A percentile compares a stretch with the other conserved stretches of the same genome.
These are phyloP conservation scores for Pleurotus platypus DNA, from an alignment of 768 basidiomycete genomes.

Conservation along the genomic window DNA sequence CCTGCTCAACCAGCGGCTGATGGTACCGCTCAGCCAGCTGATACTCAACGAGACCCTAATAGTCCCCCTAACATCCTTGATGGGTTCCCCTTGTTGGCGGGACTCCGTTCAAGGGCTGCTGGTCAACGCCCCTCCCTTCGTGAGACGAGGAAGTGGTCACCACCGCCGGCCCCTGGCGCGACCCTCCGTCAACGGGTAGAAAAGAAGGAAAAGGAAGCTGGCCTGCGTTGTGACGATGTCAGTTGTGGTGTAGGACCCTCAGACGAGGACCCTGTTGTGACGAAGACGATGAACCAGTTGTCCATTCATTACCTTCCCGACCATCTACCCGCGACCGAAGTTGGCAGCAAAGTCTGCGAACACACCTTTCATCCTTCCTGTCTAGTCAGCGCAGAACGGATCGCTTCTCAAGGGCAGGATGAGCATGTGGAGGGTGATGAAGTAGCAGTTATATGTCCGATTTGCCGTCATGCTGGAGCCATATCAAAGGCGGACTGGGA, in stretches of 20 bases:
- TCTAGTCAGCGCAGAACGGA: conserved; percentile 62
- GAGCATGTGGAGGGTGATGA: conserved; percentile 30
- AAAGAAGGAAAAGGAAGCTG: conserved; percentile 66
- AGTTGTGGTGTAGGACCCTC: conserved; percentile 75
- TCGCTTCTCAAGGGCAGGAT: conserved; percentile 60
- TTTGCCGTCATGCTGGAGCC: conserved; percentile 63
- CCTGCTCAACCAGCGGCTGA: too few relatives aligned
- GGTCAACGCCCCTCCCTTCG: conserved; percentile 11
- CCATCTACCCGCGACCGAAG: conserved; percentile 14
- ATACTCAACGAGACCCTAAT: not conserved
- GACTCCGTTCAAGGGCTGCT: not conserved
- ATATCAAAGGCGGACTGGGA: conserved; percentile 63
- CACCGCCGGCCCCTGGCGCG: conserved; percentile 61
- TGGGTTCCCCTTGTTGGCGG: not conserved
- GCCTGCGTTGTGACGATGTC: conserved; percentile 67
- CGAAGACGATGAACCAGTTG: conserved; percentile 31
- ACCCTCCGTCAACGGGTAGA: conserved; percentile 75
- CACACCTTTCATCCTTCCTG: conserved; percentile 75
- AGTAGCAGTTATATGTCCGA: conserved; percentile 73
- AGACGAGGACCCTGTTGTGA: conserved; percentile 61
- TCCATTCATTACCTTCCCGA: conserved; percentile 25
- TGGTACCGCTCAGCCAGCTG: not conserved
- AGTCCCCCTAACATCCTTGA: not conserved
- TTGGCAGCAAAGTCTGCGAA: conserved; percentile 37
- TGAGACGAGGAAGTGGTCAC: conserved; percentile 49